A percentile compares a stretch with the other conserved stretches of the same genome.
Evolutionary conservation across 768 basidiomycete genomes (phyloP).

Genomic region (Russula compacta): DNA sequence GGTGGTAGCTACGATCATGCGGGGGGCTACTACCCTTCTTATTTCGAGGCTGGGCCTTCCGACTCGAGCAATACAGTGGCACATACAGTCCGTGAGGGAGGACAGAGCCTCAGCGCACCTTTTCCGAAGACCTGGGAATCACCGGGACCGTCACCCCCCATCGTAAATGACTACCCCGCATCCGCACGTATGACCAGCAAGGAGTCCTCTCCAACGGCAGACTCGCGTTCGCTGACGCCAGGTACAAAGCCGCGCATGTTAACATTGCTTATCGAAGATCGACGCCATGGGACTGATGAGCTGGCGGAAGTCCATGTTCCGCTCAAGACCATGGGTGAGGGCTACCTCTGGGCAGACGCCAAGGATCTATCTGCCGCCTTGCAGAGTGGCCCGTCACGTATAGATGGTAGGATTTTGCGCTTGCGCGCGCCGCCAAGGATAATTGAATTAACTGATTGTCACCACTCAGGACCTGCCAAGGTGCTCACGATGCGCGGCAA

Average conservation of each 20-base stretch:
- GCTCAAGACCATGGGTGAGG: constrained; percentile 39
- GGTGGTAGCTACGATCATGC: neutral
- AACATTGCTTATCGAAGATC: constrained; percentile 59
- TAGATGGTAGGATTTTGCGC: constrained; percentile 46
- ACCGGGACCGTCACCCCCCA: neutral
- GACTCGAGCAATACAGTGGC: neutral
- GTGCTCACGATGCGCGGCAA: constrained; percentile 18
- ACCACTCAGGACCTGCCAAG: constrained; percentile 11
- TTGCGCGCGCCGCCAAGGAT: neutral
- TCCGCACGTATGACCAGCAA: neutral
- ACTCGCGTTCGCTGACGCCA: neutral
- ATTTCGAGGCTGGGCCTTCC: neutral
- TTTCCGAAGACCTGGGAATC: neutral
- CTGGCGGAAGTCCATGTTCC: constrained; percentile 59
- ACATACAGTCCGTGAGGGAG: neutral
- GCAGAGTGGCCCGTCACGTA: constrained; percentile 52
- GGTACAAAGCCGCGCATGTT: constrained; percentile 37
- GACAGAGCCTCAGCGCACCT: constrained; percentile 1
- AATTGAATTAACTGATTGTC: neutral
- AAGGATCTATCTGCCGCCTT: constrained; percentile 50
- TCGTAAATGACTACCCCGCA: neutral
- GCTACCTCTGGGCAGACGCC: constrained; percentile 66
- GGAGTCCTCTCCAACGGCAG: neutral
- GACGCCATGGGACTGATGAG: constrained; percentile 44
- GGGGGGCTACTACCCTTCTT: neutral